Evolutionary conservation across 2,329 filamentous ascomycete species (phyloP).

Genomic region (Fonsecaea monophora): DNA sequence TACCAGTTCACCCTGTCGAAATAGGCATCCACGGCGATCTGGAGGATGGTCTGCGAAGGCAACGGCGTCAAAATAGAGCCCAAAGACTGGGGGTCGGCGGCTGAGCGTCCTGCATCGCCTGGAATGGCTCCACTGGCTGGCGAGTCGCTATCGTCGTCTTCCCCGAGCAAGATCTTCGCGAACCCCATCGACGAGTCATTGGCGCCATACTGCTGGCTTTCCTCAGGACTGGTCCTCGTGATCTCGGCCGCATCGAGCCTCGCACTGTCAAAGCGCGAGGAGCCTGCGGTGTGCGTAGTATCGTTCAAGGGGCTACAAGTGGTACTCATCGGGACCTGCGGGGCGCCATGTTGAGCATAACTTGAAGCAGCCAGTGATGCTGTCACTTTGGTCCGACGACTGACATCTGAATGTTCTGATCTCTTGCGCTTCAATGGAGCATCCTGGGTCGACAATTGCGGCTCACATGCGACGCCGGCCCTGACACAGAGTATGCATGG

Average conservation of each 20-base stretch:
- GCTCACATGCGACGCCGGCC: slow-evolving; percentile 23
- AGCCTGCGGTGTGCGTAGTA: neutral
- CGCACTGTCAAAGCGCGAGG: slow-evolving; percentile 4
- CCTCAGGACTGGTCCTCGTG: slow-evolving; percentile 20
- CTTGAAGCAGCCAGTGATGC: slow-evolving; percentile 1
- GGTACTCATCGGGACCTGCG: neutral
- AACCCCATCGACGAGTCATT: slow-evolving; percentile 28
- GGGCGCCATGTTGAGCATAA: slow-evolving; percentile 6
- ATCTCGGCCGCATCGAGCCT: slow-evolving; percentile 11
- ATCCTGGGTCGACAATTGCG: slow-evolving; percentile 3
- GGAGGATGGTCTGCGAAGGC: slow-evolving; percentile 14
- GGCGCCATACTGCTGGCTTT: slow-evolving; percentile 24
- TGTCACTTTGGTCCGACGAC: neutral
- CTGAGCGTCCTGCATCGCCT: slow-evolving; percentile 11
- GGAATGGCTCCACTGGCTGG: slow-evolving; percentile 17
- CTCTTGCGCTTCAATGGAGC: slow-evolving; percentile 22
- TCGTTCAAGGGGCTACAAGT: neutral
- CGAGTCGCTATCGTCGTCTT: slow-evolving; percentile 23
- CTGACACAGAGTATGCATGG: slow-evolving; percentile 26
- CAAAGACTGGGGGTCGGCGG: slow-evolving; percentile 8
- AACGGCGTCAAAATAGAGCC: slow-evolving; percentile 14
- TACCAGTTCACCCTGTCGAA: slow-evolving; percentile 41
- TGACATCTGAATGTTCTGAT: slow-evolving; percentile 13
- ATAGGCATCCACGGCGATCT: slow-evolving; percentile 35
- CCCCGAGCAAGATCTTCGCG: slow-evolving; percentile 25